Evolutionary conservation across 129 eudicot genomes (phyloP).

Genomic region (Flaveria sonorensis): DNA sequence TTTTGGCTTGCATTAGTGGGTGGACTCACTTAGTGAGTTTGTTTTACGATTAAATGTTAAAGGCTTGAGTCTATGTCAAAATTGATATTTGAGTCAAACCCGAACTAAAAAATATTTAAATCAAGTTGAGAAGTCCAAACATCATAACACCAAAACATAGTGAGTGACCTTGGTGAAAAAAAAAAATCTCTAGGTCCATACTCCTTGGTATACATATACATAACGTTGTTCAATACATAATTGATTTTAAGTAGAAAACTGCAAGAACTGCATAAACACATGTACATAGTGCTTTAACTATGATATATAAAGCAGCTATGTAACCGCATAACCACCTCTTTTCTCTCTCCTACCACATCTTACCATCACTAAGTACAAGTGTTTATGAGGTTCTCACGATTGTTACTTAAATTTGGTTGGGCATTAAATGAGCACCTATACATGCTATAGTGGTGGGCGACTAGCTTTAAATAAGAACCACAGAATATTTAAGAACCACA

Average conservation of each 20-base stretch:
- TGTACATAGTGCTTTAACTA: background rate
- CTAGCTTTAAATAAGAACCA: background rate
- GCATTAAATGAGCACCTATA: background rate
- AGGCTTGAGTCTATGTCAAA: too few relatives aligned
- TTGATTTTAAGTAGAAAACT: background rate
- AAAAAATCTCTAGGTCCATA: too few relatives aligned
- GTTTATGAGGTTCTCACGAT: background rate
- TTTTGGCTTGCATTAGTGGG: too few relatives aligned
- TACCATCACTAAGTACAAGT: background rate
- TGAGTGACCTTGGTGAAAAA: too few relatives aligned
- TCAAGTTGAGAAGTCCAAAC: too few relatives aligned
- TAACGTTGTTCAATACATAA: background rate
- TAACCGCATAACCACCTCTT: background rate
- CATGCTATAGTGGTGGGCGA: too few relatives aligned
- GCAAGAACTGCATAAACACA: background rate
- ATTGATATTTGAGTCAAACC: too few relatives aligned
- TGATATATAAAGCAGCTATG: background rate
- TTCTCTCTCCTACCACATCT: background rate
- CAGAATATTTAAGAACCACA: background rate
- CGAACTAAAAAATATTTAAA: too few relatives aligned
- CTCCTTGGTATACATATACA: too few relatives aligned
- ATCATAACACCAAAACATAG: too few relatives aligned
- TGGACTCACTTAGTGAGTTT: too few relatives aligned
- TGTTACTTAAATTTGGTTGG: background rate
- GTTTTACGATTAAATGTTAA: too few relatives aligned